Conservation (phyloP, 1,139 yeast species). For the Saccharomycopsis phalli region DNA sequence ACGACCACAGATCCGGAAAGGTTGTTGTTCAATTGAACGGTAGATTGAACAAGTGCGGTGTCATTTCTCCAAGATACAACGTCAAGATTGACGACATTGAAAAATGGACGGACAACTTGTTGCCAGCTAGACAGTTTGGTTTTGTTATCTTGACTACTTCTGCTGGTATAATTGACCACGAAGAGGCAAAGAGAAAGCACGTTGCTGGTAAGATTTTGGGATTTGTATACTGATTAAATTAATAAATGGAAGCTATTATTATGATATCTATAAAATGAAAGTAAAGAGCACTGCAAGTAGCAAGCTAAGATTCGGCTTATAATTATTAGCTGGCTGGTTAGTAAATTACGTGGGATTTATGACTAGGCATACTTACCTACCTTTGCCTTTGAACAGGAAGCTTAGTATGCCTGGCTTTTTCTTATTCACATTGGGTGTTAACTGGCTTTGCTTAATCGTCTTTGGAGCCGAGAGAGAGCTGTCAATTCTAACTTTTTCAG, state of each 20-base stretch:
- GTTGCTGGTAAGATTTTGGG: conserved; percentile 98
- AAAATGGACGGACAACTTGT: conserved; percentile 95
- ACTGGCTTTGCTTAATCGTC: neutral
- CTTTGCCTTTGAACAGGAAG: conserved; percentile 9
- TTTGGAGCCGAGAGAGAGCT: neutral
- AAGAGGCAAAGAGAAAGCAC: conserved; percentile 99
- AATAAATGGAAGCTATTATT: neutral
- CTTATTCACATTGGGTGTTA: neutral
- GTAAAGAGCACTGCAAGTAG: neutral
- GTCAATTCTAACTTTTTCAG: conserved; percentile 9
- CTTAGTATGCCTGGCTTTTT: conserved; percentile 3
- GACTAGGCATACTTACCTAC: conserved; percentile 13
- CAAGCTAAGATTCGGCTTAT: neutral
- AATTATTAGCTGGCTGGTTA: neutral
- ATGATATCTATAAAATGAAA: neutral
- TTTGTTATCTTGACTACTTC: conserved; percentile 95
- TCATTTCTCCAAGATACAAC: conserved; percentile 95
- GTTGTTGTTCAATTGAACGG: conserved; percentile 95
- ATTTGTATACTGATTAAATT: conserved; percentile 64
- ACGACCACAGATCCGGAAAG: conserved; percentile 98
- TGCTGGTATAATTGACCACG: conserved; percentile 99
- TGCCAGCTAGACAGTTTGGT: conserved; percentile 99
- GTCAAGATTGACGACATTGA: conserved; percentile 88
- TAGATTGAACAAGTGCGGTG: conserved; percentile 98
- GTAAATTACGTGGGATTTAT: no score